phyloP scores from a whole-genome alignment of 305 asterid species.

The Fraxinus angustifolia region DNA sequence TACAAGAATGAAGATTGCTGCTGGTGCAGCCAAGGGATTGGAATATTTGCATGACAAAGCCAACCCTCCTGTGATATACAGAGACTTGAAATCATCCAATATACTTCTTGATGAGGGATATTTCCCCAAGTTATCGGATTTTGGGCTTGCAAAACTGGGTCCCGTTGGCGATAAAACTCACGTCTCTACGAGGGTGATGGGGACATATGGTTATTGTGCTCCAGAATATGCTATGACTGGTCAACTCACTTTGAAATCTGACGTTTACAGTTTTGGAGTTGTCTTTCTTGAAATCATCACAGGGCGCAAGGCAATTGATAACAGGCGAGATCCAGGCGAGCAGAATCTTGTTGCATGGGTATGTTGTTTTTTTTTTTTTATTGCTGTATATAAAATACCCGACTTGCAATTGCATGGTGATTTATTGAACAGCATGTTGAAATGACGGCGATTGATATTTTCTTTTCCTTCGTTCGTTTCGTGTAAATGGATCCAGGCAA shows the following conservation, averaged over 20 bases:
- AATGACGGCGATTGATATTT: not conserved
- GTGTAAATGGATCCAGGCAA: conserved; percentile 47
- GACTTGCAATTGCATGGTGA: not conserved
- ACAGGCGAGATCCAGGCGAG: conserved; percentile 58
- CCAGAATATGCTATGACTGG: conserved; percentile 98
- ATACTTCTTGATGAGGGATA: conserved; percentile 83
- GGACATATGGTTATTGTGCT: conserved; percentile 92
- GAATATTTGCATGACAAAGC: conserved; percentile 93
- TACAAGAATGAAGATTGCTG: conserved; percentile 86
- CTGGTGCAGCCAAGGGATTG: conserved; percentile 93
- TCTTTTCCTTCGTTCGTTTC: not conserved
- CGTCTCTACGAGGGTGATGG: conserved; percentile 94
- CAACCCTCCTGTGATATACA: conserved; percentile 87
- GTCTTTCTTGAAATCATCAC: conserved; percentile 91
- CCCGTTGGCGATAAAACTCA: conserved; percentile 94
- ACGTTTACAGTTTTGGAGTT: conserved; percentile 89
- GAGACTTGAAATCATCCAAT: conserved; percentile 82
- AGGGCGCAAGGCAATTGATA: conserved; percentile 88
- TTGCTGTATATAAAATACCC: not conserved
- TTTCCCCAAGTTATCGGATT: conserved; percentile 83
- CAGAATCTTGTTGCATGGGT: conserved; percentile 97
- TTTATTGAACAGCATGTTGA: not conserved
- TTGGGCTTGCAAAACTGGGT: conserved; percentile 89
- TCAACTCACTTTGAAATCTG: conserved; percentile 87
- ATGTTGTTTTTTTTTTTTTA: conserved; percentile 21